Conservation (phyloP, 768 basidiomycete species). For the Calocybe gangraenosa region DNA sequence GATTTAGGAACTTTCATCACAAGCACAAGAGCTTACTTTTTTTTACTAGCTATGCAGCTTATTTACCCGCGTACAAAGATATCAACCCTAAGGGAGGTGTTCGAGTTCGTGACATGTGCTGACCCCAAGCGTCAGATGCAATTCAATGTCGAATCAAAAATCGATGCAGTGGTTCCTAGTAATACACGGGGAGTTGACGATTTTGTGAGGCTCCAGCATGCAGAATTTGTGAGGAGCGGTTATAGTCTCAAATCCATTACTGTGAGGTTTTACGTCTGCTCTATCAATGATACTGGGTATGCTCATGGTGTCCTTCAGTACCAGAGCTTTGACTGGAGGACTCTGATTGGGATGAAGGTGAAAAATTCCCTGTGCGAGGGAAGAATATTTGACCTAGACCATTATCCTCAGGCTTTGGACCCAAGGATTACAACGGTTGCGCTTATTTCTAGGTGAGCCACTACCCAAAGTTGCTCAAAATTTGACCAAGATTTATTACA, state of each 20-base stretch:
- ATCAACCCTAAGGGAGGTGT: constrained; percentile 69
- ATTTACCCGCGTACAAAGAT: constrained; percentile 67
- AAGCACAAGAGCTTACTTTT: neutral
- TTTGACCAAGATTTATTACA: constrained; percentile 20
- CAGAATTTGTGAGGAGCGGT: constrained; percentile 51
- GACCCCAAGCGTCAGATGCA: constrained; percentile 57
- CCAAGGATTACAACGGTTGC: constrained; percentile 56
- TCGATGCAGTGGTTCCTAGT: constrained; percentile 50
- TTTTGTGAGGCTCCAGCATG: constrained; percentile 61
- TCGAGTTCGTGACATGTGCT: constrained; percentile 71
- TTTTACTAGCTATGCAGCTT: constrained; percentile 50
- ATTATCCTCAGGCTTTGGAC: constrained; percentile 41
- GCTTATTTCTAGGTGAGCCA: constrained; percentile 57
- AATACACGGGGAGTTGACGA: constrained; percentile 50
- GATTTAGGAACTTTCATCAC: neutral
- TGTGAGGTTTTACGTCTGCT: constrained; percentile 30
- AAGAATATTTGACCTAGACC: neutral
- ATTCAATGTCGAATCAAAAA: constrained; percentile 82
- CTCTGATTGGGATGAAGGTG: constrained; percentile 71
- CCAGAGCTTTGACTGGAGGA: constrained; percentile 83
- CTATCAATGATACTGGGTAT: neutral
- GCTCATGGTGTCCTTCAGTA: constrained; percentile 36
- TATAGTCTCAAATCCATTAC: constrained; percentile 59
- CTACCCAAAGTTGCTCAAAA: too few relatives aligned
- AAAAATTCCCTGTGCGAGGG: neutral